A percentile compares a stretch with the other conserved stretches of the same genome.
Conservation (phyloP, 345 rosid species). For the Litchi chinensis region DNA sequence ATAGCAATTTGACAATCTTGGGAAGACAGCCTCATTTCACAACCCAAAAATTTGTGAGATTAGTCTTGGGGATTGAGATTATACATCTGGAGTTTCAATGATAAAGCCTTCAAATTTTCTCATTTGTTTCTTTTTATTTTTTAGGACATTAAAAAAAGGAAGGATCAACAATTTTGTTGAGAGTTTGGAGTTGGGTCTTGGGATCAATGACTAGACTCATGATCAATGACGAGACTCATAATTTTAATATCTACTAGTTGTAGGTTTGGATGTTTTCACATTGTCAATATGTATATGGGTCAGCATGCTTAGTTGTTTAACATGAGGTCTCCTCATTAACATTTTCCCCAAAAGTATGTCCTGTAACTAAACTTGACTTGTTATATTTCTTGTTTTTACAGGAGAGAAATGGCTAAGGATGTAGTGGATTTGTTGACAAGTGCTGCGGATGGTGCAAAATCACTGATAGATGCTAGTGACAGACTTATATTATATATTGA, state of each 20-base stretch:
- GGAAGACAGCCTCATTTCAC: background rate
- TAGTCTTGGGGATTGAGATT: background rate
- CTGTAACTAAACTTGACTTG: background rate
- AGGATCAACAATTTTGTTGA: background rate
- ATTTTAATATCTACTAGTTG: constrained; percentile 6
- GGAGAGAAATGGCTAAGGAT: constrained; percentile 88
- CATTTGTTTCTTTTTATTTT: background rate
- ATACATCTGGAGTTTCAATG: background rate
- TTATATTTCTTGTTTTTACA: constrained; percentile 37
- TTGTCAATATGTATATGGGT: constrained; percentile 13
- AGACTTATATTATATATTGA: constrained; percentile 87
- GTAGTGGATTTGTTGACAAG: constrained; percentile 84
- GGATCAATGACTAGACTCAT: constrained; percentile 6
- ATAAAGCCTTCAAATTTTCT: background rate
- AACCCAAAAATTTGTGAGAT: background rate
- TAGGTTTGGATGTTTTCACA: constrained; percentile 14
- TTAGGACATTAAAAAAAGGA: background rate
- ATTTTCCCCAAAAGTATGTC: background rate
- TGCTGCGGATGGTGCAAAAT: constrained; percentile 97
- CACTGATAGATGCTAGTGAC: constrained; percentile 92
- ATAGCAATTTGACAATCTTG: background rate
- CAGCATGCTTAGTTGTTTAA: constrained; percentile 4
- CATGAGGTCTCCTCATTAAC: constrained; percentile 7
- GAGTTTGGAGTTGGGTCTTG: background rate
- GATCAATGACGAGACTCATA: constrained; percentile 6